A percentile compares a stretch with the other conserved stretches of the same genome.
Evolutionary conservation across 108 stramenopile species (phyloP).

Genomic region (Licmophora abbreviata): DNA sequence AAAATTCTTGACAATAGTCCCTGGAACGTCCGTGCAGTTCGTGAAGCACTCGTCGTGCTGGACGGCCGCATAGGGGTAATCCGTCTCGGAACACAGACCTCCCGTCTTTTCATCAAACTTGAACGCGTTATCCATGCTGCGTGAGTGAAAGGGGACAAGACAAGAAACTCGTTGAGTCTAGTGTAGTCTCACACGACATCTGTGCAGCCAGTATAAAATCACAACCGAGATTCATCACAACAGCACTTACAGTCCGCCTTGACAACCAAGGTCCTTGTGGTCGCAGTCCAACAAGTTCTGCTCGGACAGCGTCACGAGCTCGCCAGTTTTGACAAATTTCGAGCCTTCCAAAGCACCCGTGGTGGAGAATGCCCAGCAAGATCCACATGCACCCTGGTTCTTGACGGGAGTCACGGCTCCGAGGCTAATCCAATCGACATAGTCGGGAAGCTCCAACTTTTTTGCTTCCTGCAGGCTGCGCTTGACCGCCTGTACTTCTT

Average conservation of each 20-base stretch:
- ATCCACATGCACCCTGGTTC: slow-evolving; percentile 90
- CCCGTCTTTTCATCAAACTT: slow-evolving; percentile 70
- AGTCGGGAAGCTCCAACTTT: slow-evolving; percentile 38
- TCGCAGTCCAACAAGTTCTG: slow-evolving; percentile 95
- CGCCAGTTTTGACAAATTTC: slow-evolving; percentile 77
- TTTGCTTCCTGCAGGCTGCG: slow-evolving; percentile 15
- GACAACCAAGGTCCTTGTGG: slow-evolving; percentile 79
- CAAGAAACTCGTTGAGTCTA: neutral
- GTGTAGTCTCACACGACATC: neutral
- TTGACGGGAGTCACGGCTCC: slow-evolving; percentile 88
- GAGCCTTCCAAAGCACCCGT: slow-evolving; percentile 92
- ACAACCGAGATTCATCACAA: neutral
- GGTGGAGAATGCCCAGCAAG: slow-evolving; percentile 94
- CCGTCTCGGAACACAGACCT: slow-evolving; percentile 84
- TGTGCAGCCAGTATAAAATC: neutral
- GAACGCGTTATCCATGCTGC: slow-evolving; percentile 90
- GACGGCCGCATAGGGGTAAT: slow-evolving; percentile 82
- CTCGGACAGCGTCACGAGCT: slow-evolving; percentile 79
- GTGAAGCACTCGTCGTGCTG: slow-evolving; percentile 49
- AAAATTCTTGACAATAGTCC: slow-evolving; percentile 61
- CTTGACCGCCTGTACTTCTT: slow-evolving; percentile 16
- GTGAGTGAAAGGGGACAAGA: neutral
- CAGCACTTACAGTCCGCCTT: slow-evolving; percentile 80
- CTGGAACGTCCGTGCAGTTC: slow-evolving; percentile 67
- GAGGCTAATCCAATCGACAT: slow-evolving; percentile 71